Evolutionary conservation across 352 stramenopile genomes (phyloP).

Genomic region (Phytophthora boehmeriae): DNA sequence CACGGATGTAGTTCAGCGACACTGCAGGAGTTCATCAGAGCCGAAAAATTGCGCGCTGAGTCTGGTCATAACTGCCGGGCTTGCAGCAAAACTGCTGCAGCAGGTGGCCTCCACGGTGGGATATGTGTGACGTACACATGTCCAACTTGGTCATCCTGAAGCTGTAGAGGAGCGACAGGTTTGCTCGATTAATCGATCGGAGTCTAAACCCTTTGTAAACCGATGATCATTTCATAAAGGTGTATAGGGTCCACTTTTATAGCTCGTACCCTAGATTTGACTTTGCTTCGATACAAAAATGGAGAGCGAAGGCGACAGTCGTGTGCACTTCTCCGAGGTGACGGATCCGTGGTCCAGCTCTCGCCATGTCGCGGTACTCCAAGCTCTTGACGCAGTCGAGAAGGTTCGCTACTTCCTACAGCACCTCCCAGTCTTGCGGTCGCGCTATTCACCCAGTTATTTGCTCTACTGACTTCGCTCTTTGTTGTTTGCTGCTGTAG

Average conservation of each 20-base stretch:
- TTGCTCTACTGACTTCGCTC: conserved; percentile 9
- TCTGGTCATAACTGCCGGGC: no score
- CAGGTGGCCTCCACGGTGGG: conserved; percentile 24
- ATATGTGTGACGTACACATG: no score
- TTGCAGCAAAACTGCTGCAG: conserved; percentile 18
- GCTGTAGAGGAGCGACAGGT: conserved; percentile 15
- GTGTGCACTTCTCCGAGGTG: conserved; percentile 82
- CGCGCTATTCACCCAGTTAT: conserved; percentile 1
- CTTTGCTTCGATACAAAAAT: conserved; percentile 25
- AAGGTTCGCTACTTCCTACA: conserved; percentile 44
- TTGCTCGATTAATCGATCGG: conserved; percentile 10
- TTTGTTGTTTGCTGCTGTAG: conserved; percentile 28
- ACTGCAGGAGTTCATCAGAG: no score
- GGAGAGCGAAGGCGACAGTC: conserved; percentile 69
- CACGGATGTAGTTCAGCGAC: no score
- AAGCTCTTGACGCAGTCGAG: conserved; percentile 76
- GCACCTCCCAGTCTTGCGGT: background rate
- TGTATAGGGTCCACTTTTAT: no score
- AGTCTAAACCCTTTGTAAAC: conserved; percentile 4
- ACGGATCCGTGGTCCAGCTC: conserved; percentile 70
- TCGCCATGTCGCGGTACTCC: conserved; percentile 77
- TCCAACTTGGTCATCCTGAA: conserved; percentile 9
- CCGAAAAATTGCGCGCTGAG: no score
- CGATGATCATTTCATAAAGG: background rate
- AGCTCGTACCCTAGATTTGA: no score